Evolutionary conservation across 2,329 filamentous ascomycete species (phyloP), one percentile per base, ranked within the genome.

Genomic region (Trichophyton benhamiae): DNA sequence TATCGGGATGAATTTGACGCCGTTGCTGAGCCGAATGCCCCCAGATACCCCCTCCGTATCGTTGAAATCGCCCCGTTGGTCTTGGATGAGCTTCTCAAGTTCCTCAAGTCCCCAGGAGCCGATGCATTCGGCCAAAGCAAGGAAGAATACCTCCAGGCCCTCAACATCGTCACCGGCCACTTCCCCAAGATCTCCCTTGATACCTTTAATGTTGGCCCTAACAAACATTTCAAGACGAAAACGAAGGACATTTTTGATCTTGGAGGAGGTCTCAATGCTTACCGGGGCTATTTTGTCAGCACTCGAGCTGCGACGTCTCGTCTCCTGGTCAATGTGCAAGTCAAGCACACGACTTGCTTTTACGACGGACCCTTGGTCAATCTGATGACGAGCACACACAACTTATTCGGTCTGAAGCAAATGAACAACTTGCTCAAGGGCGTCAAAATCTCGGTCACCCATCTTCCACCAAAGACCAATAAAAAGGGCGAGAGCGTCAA

Each of bases 241-340:
- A 69, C 65, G 0, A 64, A 61, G 0, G 67, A 68, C 2, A 41
- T 13, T 6, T 63, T 27, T 20, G 67, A 75, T 33, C 75, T 87
- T 1, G 77, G 76, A 2, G 73, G 69, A 9, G 82, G 82, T 0
- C 72, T 87, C 0, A 74, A 81, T 57, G 83, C 83, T 7, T 0
- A 84, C 3, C 77, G 83, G 48, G 85, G 85, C 0, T 87, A 82
- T 70, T 86, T 82, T 67, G 75, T 82, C 9, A 86, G 82, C 66
- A 80, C 84, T 33, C 81, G 85, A 3, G 78, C 82, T 1, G 79
- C 82, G 2, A 81, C 82, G 13, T 78, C 77, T 44, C 77, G 83
- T 2, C 72, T 87, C 3, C 68, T 87, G 0, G 69, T 87, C 11
- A 87, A 87, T 61, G 74, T 87, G 2, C 85, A 87, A 62, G 82